Evolutionary conservation across 495 filamentous ascomycete species (phyloP).

Genomic region (Aeminium ludgeri): DNA sequence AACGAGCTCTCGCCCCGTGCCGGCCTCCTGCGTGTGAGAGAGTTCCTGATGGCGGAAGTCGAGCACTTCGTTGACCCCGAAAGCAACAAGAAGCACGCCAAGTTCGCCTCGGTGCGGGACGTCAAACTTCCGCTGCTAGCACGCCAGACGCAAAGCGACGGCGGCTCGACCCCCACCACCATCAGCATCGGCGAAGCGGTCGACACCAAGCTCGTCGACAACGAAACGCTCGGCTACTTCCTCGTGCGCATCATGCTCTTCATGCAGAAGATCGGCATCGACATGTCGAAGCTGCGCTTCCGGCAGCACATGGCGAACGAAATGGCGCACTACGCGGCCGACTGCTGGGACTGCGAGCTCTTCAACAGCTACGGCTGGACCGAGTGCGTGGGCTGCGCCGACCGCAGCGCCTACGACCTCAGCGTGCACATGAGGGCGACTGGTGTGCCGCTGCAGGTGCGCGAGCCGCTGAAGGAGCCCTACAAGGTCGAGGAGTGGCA

Average conservation of each 20-base stretch:
- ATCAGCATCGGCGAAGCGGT: conserved; percentile 59
- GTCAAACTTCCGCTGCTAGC: conserved; percentile 52
- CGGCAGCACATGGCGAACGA: conserved; percentile 69
- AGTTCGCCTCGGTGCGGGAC: conserved; percentile 50
- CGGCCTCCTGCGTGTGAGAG: conserved; percentile 50
- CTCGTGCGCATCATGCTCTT: conserved; percentile 62
- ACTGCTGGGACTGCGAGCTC: conserved; percentile 77
- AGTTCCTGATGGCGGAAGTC: conserved; percentile 66
- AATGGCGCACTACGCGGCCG: conserved; percentile 72
- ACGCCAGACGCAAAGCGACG: conserved; percentile 53
- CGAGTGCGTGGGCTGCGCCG: conserved; percentile 73
- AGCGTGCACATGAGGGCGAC: conserved; percentile 67
- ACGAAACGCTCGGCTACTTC: conserved; percentile 81
- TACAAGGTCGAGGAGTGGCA: conserved; percentile 55
- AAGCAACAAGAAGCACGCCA: conserved; percentile 53
- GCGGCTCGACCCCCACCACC: conserved; percentile 42
- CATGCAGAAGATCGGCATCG: conserved; percentile 51
- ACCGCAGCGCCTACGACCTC: conserved; percentile 66
- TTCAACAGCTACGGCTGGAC: conserved; percentile 69
- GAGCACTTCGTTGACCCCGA: conserved; percentile 66
- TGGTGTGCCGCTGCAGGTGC: conserved; percentile 54
- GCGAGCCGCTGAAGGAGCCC: conserved; percentile 50
- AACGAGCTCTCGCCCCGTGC: conserved; percentile 57
- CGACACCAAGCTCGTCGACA: conserved; percentile 50
- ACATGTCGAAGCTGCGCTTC: conserved; percentile 59